Percentiles rank a stretch among this genome's conserved stretches.
Conservation (phyloP, 345 rosid species). For the Lepidium didymum region DNA sequence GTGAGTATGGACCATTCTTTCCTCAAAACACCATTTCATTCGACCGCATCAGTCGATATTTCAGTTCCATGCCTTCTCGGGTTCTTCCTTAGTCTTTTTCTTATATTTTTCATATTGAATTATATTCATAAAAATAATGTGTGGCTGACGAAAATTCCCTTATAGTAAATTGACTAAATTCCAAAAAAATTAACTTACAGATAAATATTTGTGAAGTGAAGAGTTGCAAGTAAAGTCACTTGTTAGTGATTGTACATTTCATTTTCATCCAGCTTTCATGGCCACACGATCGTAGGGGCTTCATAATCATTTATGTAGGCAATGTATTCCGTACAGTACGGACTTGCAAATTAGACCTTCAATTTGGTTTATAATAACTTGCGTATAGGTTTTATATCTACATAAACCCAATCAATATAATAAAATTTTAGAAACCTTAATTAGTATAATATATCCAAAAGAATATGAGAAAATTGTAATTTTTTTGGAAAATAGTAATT, state of each 20-base stretch:
- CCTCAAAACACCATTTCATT: not conserved
- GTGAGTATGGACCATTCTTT: slow-evolving; percentile 24
- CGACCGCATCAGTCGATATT: not conserved
- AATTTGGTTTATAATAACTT: not conserved
- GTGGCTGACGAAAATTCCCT: not conserved
- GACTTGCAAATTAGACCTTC: not conserved
- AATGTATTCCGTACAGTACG: not conserved
- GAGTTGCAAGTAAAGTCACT: slow-evolving; percentile 13
- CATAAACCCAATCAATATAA: not conserved
- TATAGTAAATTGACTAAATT: not conserved
- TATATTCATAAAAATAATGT: not conserved
- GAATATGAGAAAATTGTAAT: too few relatives aligned
- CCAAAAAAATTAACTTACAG: not conserved
- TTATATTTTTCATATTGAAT: too few relatives aligned
- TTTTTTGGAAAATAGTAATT: too few relatives aligned
- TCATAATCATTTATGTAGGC: not conserved
- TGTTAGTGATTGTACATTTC: slow-evolving; percentile 15
- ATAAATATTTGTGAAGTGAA: slow-evolving; percentile 7
- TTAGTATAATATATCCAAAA: too few relatives aligned
- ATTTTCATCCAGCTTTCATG: slow-evolving; percentile 21
- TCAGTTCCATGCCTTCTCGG: slow-evolving; percentile 2
- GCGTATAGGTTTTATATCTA: not conserved
- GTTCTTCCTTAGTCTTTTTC: not conserved
- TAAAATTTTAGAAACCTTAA: not conserved
- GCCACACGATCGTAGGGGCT: slow-evolving; percentile 5